phyloP scores from a whole-genome alignment of 306 rosid species.

The Vicia faba region DNA sequence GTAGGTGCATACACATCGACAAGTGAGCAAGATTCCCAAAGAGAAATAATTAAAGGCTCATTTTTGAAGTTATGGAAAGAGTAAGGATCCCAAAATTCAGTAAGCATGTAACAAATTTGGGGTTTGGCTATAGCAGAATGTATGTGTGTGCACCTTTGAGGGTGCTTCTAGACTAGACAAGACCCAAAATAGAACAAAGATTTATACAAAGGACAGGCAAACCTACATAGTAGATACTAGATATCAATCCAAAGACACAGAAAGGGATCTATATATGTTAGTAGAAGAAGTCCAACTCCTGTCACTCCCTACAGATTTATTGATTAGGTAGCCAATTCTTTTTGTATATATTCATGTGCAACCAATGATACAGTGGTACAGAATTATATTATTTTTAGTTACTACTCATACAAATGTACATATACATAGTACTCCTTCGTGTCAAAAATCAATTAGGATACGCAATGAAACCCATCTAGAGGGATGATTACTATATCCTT shows the following conservation, averaged over 20 bases:
- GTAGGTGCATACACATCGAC: constrained; percentile 5
- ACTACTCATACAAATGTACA: too few species aligned
- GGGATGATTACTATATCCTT: too few species aligned
- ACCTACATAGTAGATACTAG: background rate
- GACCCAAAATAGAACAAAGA: background rate
- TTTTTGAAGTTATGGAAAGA: background rate
- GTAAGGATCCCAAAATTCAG: background rate
- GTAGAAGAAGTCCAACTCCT: background rate
- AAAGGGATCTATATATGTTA: background rate
- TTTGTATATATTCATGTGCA: background rate
- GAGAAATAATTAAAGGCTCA: background rate
- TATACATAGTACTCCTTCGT: too few species aligned
- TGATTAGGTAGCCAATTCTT: background rate
- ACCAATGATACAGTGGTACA: background rate
- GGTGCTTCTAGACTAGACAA: background rate
- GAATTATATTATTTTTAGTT: too few species aligned
- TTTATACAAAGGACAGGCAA: background rate
- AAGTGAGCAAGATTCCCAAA: background rate
- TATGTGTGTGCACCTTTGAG: background rate
- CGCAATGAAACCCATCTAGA: too few species aligned
- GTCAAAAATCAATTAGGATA: too few species aligned
- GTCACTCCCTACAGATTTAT: background rate
- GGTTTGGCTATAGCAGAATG: background rate
- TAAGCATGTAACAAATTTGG: background rate
- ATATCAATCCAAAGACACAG: background rate